Conservation (phyloP, 331 rosid genomes). For the Quercus lobata region DNA sequence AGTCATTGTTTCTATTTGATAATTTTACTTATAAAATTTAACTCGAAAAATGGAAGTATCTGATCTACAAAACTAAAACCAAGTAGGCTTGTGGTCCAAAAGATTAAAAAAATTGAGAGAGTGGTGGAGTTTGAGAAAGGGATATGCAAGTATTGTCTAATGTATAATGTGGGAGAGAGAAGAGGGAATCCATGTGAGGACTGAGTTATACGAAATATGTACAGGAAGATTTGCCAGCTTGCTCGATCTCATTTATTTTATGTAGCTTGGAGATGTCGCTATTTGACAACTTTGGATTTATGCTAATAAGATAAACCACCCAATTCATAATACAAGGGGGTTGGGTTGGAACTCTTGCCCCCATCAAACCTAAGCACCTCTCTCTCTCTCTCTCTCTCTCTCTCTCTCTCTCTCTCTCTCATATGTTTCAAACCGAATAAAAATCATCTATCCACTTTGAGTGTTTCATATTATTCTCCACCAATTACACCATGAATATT, state of each 20-base stretch:
- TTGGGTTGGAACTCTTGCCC: background rate
- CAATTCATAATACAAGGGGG: background rate
- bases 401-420: too few species aligned
- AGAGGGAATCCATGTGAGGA: conserved; percentile 62
- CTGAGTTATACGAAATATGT: conserved; percentile 25
- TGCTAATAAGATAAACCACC: conserved; percentile 14
- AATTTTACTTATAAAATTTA: background rate
- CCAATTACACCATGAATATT: too few species aligned
- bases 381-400: background rate
- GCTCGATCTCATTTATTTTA: conserved; percentile 27
- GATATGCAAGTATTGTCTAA: conserved; percentile 30
- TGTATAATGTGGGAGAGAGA: conserved; percentile 20
- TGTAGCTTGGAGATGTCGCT: conserved; percentile 48
- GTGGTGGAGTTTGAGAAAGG: conserved; percentile 41
- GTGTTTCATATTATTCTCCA: too few species aligned
- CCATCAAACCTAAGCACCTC: conserved; percentile 5
- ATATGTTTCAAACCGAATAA: too few species aligned
- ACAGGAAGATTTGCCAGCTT: conserved; percentile 61
- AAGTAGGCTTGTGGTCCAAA: conserved; percentile 28
- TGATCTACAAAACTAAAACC: conserved; percentile 28
- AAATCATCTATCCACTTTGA: too few species aligned
- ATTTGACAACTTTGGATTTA: conserved; percentile 27
- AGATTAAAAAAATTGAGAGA: conserved; percentile 6
- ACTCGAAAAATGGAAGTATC: conserved; percentile 9
- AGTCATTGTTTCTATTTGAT: background rate